Evolutionary conservation across 768 basidiomycete genomes (phyloP).

Genomic region (Pholiota conissans): DNA sequence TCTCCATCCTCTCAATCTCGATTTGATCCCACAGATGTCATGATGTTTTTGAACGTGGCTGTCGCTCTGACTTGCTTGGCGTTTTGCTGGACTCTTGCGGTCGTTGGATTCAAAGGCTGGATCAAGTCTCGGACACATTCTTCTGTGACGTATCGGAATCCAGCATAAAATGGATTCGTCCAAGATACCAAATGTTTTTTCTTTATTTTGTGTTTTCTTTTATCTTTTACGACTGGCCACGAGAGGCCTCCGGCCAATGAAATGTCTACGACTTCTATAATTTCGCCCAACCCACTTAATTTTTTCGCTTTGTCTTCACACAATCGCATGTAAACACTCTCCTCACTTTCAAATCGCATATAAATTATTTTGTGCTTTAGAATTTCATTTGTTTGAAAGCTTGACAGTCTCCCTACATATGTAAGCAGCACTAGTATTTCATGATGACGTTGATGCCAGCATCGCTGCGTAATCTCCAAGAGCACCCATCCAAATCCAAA

Average conservation of each 20-base stretch:
- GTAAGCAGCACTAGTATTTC: background rate
- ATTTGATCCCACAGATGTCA: conserved; percentile 54
- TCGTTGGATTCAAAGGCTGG: conserved; percentile 85
- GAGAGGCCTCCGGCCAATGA: background rate
- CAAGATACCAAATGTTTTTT: background rate
- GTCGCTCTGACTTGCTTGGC: conserved; percentile 85
- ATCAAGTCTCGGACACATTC: conserved; percentile 44
- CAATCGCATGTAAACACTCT: conserved; percentile 1
- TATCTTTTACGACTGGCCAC: background rate
- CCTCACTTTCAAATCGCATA: background rate
- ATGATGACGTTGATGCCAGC: conserved; percentile 17
- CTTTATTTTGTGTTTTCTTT: conserved; percentile 7
- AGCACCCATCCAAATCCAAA: conserved; percentile 85
- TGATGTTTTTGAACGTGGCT: conserved; percentile 87
- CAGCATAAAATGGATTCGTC: conserved; percentile 12
- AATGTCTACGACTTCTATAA: background rate
- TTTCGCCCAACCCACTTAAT: background rate
- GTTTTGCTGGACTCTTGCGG: conserved; percentile 78
- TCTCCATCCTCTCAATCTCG: conserved; percentile 1
- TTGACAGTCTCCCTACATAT: background rate
- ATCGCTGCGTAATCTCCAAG: conserved; percentile 61
- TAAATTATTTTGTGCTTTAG: conserved; percentile 3
- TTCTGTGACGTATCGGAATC: conserved; percentile 30
- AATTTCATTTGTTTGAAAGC: background rate
- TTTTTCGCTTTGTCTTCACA: background rate